Percentiles rank a stretch among this genome's conserved stretches.
These are phyloP conservation scores for Torrubiellomyces zombiae DNA, from an alignment of 2,329 filamentous ascomycete genomes.

Conservation along the genomic window DNA sequence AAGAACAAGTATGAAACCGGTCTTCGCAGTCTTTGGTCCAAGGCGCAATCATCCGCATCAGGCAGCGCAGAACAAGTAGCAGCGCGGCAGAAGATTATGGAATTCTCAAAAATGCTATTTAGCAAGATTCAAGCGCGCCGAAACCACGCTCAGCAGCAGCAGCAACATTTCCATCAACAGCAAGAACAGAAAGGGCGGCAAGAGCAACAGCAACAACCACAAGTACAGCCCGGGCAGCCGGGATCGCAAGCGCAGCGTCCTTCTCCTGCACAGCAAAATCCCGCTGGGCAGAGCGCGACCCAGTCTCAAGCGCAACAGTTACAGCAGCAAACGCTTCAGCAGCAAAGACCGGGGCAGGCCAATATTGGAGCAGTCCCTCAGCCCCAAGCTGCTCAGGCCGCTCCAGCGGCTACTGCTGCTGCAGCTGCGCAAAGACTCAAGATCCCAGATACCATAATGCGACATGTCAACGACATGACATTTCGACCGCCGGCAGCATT, in stretches of 20 bases:
- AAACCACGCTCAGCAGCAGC: conserved; percentile 17
- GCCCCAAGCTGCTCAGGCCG: conserved; percentile 3
- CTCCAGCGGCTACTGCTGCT: conserved; percentile 5
- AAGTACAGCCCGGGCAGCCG: conserved; percentile 9
- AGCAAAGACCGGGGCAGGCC: conserved; percentile 4
- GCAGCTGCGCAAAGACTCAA: conserved; percentile 13
- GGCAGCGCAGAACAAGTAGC: conserved; percentile 31
- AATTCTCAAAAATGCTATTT: conserved; percentile 42
- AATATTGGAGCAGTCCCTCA: conserved; percentile 10
- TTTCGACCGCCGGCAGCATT: conserved; percentile 27
- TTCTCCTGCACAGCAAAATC: conserved; percentile 5
- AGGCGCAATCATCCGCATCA: conserved; percentile 28
- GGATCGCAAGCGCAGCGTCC: conserved; percentile 10
- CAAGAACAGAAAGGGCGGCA: conserved; percentile 16
- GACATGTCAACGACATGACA: conserved; percentile 29
- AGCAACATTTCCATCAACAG: conserved; percentile 14
- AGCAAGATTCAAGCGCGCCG: conserved; percentile 30
- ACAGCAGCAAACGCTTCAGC: conserved; percentile 2
- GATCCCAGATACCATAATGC: conserved; percentile 26
- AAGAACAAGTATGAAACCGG: conserved; percentile 42
- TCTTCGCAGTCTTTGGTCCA: conserved; percentile 34
- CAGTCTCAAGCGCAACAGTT: conserved; percentile 7
- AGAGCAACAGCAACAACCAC: conserved; percentile 17
- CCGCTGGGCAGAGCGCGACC: conserved; percentile 5
- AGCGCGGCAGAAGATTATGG: conserved; percentile 39